phyloP scores from a whole-genome alignment of 2,329 filamentous ascomycete genomes.

The Nemania abortiva region DNA sequence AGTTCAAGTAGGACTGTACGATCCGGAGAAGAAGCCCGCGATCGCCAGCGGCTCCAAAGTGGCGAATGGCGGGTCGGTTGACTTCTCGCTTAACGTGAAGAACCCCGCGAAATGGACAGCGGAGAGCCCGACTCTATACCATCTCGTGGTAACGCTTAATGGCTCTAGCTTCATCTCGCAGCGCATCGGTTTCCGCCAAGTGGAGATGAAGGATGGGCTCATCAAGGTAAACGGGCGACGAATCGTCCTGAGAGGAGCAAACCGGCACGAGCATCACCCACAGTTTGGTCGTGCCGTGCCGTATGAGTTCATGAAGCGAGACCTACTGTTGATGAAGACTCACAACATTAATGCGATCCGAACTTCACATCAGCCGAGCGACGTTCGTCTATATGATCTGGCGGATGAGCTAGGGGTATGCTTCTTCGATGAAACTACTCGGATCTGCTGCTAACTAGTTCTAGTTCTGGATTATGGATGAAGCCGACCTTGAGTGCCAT shows the following conservation, averaged over 20 bases:
- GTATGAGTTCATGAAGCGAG: conserved; percentile 65
- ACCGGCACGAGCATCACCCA: conserved; percentile 73
- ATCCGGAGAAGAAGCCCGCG: conserved; percentile 63
- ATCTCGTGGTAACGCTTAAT: conserved; percentile 47
- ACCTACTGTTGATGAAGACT: conserved; percentile 70
- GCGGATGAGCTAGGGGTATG: conserved; percentile 64
- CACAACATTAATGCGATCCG: conserved; percentile 74
- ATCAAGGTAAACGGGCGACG: conserved; percentile 69
- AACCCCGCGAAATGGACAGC: conserved; percentile 71
- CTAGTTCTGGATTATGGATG: conserved; percentile 66
- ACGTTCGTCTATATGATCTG: conserved; percentile 65
- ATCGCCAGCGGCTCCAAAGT: conserved; percentile 67
- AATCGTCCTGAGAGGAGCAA: conserved; percentile 69
- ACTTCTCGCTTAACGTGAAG: conserved; percentile 52
- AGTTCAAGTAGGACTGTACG: conserved; percentile 34
- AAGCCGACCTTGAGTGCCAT: conserved; percentile 59
- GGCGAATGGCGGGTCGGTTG: conserved; percentile 20
- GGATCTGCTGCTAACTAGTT: conserved; percentile 43
- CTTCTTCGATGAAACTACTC: neutral
- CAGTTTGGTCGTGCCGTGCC: conserved; percentile 66
- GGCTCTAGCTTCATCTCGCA: conserved; percentile 56
- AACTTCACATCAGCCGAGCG: conserved; percentile 67
- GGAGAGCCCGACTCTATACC: conserved; percentile 69
- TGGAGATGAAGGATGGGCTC: conserved; percentile 69
- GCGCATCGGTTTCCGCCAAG: conserved; percentile 68